Evolutionary conservation across 2,329 filamentous ascomycete species (phyloP), one percentile per base, ranked within the genome.

Genomic region (Fusarium coicis): DNA sequence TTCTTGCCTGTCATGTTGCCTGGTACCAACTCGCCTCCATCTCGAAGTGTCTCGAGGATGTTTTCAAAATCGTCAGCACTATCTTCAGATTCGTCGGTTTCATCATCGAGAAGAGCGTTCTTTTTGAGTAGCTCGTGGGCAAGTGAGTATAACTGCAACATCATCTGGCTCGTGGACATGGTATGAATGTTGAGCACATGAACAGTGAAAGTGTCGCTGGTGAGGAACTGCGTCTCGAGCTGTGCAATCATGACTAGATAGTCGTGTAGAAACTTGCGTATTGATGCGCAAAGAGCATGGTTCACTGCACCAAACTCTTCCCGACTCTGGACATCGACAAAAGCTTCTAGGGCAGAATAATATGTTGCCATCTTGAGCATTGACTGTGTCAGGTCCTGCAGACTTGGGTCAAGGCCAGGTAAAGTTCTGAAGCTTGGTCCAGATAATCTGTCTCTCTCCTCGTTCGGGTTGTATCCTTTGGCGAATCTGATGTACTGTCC

Each of bases 301-400:
- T 97, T 98, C 69, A 99, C 96, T 26, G 93, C 92, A 14, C 96
- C 96, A 82, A 96, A 98, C 79, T 98, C 94, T 57, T 96, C 94
- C 46, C 94, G 88, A 80, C 95, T 97, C 80, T 98, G 94, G 3
- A 98, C 93, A 78, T 99, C 96, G 55, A 98, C 92, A 81, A 98
- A 98, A 7, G 94, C 91, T 79, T 98, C 94, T 42, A 98, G 87
- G 1, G 96, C 95, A 50, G 91, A 93, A 81, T 98, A 97, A 81
- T 98, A 94, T 1, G 94, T 96, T 10, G 96, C 96, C 88, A 97
- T 97, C 80, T 93, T 95, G 72, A 99, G 86, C 93, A 98, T 97
- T 1, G 93, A 94, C 73, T 88, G 88, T 4, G 95, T 93, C 69
- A 99, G 86, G 80, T 98, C 96, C 76, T 94, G 92, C 70, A 99